Evolutionary conservation across 73 alveolate genomes (phyloP).

Genomic region (Tetrahymena thermophila): DNA sequence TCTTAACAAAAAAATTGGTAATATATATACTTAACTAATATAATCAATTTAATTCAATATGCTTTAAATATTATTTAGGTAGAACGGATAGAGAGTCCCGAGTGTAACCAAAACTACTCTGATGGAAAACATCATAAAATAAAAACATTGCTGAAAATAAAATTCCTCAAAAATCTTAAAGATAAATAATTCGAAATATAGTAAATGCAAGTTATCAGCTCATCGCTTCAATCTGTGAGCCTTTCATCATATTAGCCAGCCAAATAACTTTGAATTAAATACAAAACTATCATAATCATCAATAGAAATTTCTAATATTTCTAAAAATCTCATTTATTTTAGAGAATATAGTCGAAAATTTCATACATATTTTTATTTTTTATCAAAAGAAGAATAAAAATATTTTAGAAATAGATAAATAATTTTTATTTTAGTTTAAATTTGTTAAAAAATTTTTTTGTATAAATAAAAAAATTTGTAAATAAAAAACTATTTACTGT

Average conservation of each 20-base stretch:
- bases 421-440: too few relatives aligned
- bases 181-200: not conserved
- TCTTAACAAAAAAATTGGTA: not conserved
- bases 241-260: not conserved
- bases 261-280: not conserved
- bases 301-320: too few relatives aligned
- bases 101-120: not conserved
- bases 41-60: not conserved
- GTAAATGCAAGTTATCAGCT: not conserved
- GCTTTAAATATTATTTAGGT: not conserved
- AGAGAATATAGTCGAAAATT: too few relatives aligned
- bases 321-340: too few relatives aligned
- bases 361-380: too few relatives aligned
- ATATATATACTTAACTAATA: not conserved
- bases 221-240: not conserved
- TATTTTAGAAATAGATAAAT: too few relatives aligned
- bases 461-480: too few relatives aligned
- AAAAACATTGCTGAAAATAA: not conserved
- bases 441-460: too few relatives aligned
- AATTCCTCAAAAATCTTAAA: not conserved
- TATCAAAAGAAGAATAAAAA: too few relatives aligned
- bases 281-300: not conserved
- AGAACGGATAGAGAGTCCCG: slow-evolving; percentile 1
- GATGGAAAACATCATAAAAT: not conserved
- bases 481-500: too few relatives aligned